Evolutionary conservation across 1,284 basidiomycete genomes (phyloP).

Genomic region (Cryptococcus depauperatus): DNA sequence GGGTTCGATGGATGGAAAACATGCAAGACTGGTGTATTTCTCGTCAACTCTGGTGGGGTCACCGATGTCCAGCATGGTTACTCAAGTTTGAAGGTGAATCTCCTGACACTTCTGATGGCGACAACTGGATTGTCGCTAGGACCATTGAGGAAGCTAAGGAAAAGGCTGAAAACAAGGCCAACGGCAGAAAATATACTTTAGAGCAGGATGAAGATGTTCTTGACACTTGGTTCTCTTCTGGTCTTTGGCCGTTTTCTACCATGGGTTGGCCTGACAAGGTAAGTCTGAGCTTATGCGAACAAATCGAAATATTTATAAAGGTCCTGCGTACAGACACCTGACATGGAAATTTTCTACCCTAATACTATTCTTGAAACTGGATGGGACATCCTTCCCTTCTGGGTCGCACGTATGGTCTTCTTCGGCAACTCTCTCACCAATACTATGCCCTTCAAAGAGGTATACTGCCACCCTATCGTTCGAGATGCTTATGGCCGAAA

Average conservation of each 20-base stretch:
- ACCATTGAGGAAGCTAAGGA: constrained; percentile 69
- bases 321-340: constrained; percentile 53
- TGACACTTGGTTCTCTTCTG: constrained; percentile 99
- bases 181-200: constrained; percentile 63
- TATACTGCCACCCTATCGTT: constrained; percentile 99
- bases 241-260: constrained; percentile 95
- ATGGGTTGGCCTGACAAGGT: constrained; percentile 94
- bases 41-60: constrained; percentile 99
- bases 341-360: constrained; percentile 78
- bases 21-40: constrained; percentile 99
- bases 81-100: constrained; percentile 73
- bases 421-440: constrained; percentile 86
- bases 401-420: constrained; percentile 98
- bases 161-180: constrained; percentile 67
- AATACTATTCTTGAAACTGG: constrained; percentile 88
- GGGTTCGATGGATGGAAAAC: constrained; percentile 92
- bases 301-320: neutral
- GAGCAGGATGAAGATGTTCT: constrained; percentile 96
- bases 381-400: constrained; percentile 99
- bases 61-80: constrained; percentile 91
- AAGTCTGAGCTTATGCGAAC: constrained; percentile 11
- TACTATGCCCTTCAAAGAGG: constrained; percentile 89
- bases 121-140: constrained; percentile 87
- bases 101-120: constrained; percentile 62
- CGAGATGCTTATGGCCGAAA: constrained; percentile 97